These are phyloP conservation scores for Diaporthe citrichinensis DNA, from an alignment of 2,329 filamentous ascomycete species.

Conservation along the genomic window DNA sequence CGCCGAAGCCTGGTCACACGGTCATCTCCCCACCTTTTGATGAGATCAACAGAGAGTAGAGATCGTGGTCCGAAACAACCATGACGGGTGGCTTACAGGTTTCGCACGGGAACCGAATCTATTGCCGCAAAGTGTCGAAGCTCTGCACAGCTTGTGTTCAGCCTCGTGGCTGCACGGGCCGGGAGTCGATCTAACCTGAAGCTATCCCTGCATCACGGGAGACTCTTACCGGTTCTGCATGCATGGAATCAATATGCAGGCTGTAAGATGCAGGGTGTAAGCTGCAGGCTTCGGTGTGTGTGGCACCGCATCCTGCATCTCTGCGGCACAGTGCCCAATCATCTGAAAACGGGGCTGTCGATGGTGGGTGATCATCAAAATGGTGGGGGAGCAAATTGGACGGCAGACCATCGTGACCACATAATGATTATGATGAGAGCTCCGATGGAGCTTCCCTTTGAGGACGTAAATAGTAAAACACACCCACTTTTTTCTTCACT, in stretches of 20 bases:
- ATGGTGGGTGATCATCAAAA: neutral
- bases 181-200: neutral
- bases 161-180: slow-evolving; percentile 5
- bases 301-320: neutral
- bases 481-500: neutral
- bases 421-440: neutral
- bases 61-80: neutral
- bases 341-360: neutral
- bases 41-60: neutral
- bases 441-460: neutral
- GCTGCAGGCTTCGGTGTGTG: neutral
- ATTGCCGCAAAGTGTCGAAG: neutral
- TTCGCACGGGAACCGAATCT: neutral
- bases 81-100: neutral
- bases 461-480: neutral
- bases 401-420: neutral
- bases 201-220: neutral
- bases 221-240: neutral
- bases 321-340: neutral
- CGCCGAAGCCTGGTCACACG: neutral
- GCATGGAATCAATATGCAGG: neutral
- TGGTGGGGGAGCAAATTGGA: neutral
- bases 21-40: neutral
- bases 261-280: neutral
- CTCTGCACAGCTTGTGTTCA: neutral